phyloP scores from a whole-genome alignment of 257 asterid genomes.

The Primulina tabacum region DNA sequence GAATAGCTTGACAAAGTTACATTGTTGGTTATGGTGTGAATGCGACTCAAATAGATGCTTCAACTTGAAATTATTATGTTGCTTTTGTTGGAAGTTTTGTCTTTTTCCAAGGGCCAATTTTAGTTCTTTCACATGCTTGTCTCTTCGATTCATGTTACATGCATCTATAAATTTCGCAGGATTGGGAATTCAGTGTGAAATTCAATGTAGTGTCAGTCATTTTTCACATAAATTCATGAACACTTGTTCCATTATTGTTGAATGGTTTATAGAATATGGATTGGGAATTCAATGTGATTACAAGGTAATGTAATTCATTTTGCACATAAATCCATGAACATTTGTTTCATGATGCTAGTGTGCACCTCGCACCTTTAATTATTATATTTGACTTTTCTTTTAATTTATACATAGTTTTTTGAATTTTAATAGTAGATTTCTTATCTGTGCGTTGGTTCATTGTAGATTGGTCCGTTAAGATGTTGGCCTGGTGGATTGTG shows the following conservation, averaged over 20 bases:
- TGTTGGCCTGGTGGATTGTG: conserved; percentile 99
- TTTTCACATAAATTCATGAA: neutral
- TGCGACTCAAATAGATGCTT: neutral
- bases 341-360: neutral
- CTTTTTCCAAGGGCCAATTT: neutral
- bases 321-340: neutral
- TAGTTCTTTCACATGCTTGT: neutral
- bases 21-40: neutral
- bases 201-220: neutral
- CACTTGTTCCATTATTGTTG: neutral
- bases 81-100: neutral
- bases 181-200: neutral
- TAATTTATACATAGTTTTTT: neutral
- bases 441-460: conserved; percentile 18
- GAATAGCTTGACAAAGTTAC: neutral
- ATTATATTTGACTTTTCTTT: neutral
- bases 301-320: neutral
- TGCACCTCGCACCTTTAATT: neutral
- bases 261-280: neutral
- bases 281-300: neutral
- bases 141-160: neutral
- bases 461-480: conserved; percentile 95
- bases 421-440: conserved; percentile 4
- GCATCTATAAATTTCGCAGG: neutral
- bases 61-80: neutral